These are phyloP conservation scores for Apocynum venetum DNA, from an alignment of 257 asterid species.

Conservation along the genomic window DNA sequence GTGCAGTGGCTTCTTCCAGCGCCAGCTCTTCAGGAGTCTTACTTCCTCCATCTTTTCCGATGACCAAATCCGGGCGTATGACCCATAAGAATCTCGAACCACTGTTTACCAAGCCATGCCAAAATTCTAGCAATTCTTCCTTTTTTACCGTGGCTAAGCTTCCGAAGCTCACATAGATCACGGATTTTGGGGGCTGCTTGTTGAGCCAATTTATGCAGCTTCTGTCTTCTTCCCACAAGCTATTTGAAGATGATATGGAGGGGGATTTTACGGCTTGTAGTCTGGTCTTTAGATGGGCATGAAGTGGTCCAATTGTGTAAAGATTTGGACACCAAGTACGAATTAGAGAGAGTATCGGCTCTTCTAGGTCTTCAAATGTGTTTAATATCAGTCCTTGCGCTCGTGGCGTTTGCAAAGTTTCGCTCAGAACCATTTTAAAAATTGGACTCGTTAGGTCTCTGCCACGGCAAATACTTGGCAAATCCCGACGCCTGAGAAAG, in stretches of 20 bases:
- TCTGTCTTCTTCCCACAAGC: conserved; percentile 45
- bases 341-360: conserved; percentile 40
- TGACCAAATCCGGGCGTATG: conserved; percentile 33
- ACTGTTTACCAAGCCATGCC: conserved; percentile 45
- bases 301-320: conserved; percentile 70
- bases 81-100: conserved; percentile 47
- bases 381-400: conserved; percentile 60
- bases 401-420: conserved; percentile 31
- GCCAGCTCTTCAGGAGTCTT: conserved; percentile 24
- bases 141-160: conserved; percentile 32
- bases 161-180: conserved; percentile 48
- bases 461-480: conserved; percentile 48
- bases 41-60: conserved; percentile 19
- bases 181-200: conserved; percentile 33
- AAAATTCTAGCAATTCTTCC: conserved; percentile 30
- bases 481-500: conserved; percentile 59
- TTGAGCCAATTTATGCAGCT: conserved; percentile 43
- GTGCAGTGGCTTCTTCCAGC: conserved; percentile 31
- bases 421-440: conserved; percentile 27
- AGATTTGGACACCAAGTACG: conserved; percentile 48
- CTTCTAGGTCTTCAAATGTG: conserved; percentile 71
- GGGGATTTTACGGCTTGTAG: conserved; percentile 17
- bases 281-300: conserved; percentile 46
- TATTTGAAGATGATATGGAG: conserved; percentile 20
- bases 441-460: conserved; percentile 20